Evolutionary conservation across 352 stramenopile species (phyloP).

Genomic region (Pythium plurisporium): DNA sequence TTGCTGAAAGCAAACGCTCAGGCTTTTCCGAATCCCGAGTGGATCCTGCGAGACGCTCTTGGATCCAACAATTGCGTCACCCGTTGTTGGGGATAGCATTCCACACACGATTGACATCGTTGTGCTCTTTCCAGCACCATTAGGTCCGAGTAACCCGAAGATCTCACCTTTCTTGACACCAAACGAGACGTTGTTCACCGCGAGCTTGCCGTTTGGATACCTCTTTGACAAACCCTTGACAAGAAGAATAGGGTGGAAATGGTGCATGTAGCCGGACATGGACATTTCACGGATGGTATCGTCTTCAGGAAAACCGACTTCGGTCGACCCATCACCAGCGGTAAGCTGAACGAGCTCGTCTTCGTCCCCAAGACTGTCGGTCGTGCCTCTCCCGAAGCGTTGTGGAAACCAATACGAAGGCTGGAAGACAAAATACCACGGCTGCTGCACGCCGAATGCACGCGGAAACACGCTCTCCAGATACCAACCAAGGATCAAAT

Average conservation of each 20-base stretch:
- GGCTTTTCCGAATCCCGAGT: constrained; percentile 50
- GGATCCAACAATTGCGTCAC: constrained; percentile 57
- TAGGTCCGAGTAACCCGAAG: constrained; percentile 91
- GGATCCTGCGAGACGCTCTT: constrained; percentile 47
- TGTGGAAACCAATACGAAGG: constrained; percentile 75
- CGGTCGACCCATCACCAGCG: background rate
- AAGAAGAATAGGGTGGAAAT: constrained; percentile 54
- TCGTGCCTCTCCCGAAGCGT: constrained; percentile 3
- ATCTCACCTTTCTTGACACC: constrained; percentile 89
- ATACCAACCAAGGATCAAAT: constrained; percentile 91
- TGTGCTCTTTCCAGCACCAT: constrained; percentile 95
- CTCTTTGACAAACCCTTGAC: constrained; percentile 56
- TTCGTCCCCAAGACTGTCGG: background rate
- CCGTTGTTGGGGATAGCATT: constrained; percentile 76
- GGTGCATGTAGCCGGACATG: constrained; percentile 47
- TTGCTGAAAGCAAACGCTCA: constrained; percentile 85
- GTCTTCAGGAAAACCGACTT: constrained; percentile 21
- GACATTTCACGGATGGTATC: constrained; percentile 64
- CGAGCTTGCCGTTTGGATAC: constrained; percentile 74
- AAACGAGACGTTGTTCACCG: constrained; percentile 82
- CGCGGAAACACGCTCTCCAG: constrained; percentile 91
- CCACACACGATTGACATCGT: constrained; percentile 95
- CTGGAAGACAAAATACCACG: constrained; percentile 92
- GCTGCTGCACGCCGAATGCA: constrained; percentile 86
- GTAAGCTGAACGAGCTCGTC: constrained; percentile 19